Percentiles rank a stretch among this genome's conserved stretches.
phyloP scores from a whole-genome alignment of 2,329 filamentous ascomycete species.

The Trichophyton rubrum region DNA sequence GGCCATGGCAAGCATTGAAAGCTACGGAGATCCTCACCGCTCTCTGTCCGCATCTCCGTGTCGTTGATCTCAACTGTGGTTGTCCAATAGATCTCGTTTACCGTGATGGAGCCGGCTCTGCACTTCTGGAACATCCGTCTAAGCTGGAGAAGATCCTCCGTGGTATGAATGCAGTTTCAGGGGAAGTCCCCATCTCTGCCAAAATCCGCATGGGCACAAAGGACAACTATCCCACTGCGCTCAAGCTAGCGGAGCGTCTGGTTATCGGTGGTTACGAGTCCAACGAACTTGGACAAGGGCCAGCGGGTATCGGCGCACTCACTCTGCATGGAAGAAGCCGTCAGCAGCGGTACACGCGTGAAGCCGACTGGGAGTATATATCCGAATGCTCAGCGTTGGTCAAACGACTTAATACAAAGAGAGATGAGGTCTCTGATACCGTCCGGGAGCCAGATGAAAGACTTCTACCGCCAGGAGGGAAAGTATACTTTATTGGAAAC shows the following conservation, averaged over 20 bases:
- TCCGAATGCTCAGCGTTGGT: constrained; percentile 77
- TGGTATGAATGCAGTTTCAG: constrained; percentile 90
- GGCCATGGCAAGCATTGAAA: constrained; percentile 82
- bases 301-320: constrained; percentile 82
- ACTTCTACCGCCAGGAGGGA: constrained; percentile 55
- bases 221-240: constrained; percentile 64
- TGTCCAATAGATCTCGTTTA: constrained; percentile 94
- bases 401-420: constrained; percentile 61
- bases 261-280: constrained; percentile 67
- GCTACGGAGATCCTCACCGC: constrained; percentile 68
- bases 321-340: constrained; percentile 87
- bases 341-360: constrained; percentile 85
- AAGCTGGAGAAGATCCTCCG: constrained; percentile 91
- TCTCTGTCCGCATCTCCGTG: constrained; percentile 68
- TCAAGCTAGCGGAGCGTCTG: constrained; percentile 69
- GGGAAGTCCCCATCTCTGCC: constrained; percentile 79
- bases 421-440: constrained; percentile 59
- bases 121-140: constrained; percentile 71
- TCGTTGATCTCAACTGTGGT: constrained; percentile 92
- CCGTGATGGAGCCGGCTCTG: constrained; percentile 77
- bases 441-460: constrained; percentile 62
- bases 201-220: constrained; percentile 90
- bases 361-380: constrained; percentile 93
- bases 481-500: constrained; percentile 87
- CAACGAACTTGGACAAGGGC: constrained; percentile 52